Conservation (phyloP, 345 rosid species). For the Psidium guajava region DNA sequence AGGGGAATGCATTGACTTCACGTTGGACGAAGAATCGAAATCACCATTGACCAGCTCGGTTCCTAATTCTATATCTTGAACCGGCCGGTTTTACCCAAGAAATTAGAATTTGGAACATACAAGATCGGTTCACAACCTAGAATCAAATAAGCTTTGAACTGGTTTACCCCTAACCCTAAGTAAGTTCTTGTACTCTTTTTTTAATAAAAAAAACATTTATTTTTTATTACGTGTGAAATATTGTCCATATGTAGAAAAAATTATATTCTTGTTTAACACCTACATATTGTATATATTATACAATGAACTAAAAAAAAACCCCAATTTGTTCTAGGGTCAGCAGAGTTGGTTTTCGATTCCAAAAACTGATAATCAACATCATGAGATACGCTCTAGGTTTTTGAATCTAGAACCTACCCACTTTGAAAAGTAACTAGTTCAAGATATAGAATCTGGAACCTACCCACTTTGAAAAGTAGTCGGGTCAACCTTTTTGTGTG, state of each 20-base stretch:
- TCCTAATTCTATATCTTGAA: background rate
- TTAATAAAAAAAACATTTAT: background rate
- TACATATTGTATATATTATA: background rate
- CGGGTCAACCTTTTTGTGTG: background rate
- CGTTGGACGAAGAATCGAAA: background rate
- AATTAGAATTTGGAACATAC: background rate
- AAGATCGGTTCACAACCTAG: background rate
- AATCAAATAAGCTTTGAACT: background rate
- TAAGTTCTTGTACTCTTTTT: background rate
- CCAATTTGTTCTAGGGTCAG: fast-evolving
- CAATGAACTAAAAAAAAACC: background rate
- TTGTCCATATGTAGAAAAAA: background rate
- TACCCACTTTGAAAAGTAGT: background rate
- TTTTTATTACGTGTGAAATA: background rate
- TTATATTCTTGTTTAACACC: background rate
- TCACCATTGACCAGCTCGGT: background rate
- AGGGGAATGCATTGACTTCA: background rate
- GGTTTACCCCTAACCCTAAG: background rate
- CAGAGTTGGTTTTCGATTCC: fast-evolving
- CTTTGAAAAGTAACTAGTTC: background rate
- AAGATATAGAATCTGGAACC: background rate
- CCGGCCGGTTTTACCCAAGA: background rate
- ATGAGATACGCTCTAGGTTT: background rate
- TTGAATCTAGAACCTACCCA: background rate
- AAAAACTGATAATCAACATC: fast-evolving